Base-by-base conservation (phyloP, 495 filamentous ascomycete species). In the Thermothielavioides terrestris region DNA sequence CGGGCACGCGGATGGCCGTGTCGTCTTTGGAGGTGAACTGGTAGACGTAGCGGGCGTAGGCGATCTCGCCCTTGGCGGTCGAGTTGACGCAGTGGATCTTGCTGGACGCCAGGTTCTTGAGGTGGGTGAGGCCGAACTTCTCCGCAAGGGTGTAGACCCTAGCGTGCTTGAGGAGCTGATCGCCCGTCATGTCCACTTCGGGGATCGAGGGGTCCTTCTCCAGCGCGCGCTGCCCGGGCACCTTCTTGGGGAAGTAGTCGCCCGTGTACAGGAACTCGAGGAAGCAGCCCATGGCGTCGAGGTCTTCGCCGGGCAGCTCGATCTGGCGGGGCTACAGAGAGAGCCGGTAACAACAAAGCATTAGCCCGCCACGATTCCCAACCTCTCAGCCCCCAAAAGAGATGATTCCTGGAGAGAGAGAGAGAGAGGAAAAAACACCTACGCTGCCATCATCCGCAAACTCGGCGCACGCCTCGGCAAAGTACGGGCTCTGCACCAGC, bases 191-290 rank as follows among this genome's bases (percentile, higher is more conserved):
- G 67, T 94, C 88, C 18, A 83, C 71, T 5, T 63, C 62, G 3
- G 80, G 81, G 20, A 76, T 60, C 28, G 73, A 64, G 1, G 82
- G 72, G 56, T 84, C 80, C 37, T 64, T 63, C 55, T 86, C 79
- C 1, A 86, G 69, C 28, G 69, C 52, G 18, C 68, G 71, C 44
- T 76, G 67, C 36, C 77, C 71, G n/a, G 73, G 61, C 14, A 82
- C 44, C 56, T 82, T 82, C 52, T 74, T 71, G 3, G 87, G 84
- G 64, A 87, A 88, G 75, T 95, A 95, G 64, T 97, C 87, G 64
- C 79, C 80, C 1, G 87, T 94, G 69, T 97, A 97, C 26, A 94
- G 80, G 68, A 84, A 97, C 70, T 95, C 85, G 57, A 97, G 79
- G 60, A 94, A 89, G 68, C 81, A 89, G 27, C 86, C 82, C 49